These are phyloP conservation scores for Nicotiana attenuata DNA, from an alignment of 257 asterid genomes.

Conservation along the genomic window DNA sequence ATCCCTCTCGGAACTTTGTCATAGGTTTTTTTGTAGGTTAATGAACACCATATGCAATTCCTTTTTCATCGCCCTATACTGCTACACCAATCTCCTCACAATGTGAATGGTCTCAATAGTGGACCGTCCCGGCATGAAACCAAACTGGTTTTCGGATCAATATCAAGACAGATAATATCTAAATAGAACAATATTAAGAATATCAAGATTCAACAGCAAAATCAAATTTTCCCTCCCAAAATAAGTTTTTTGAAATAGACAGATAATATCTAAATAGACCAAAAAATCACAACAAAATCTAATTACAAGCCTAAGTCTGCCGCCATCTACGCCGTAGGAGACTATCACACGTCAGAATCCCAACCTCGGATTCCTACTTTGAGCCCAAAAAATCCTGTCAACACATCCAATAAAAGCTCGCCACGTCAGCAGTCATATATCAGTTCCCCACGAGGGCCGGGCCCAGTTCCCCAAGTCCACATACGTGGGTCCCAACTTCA, in stretches of 20 bases:
- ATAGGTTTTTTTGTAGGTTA: too few species aligned
- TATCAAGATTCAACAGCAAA: too few species aligned
- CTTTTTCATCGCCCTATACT: too few species aligned
- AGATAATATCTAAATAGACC: not conserved
- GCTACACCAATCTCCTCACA: too few species aligned
- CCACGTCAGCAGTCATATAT: not conserved
- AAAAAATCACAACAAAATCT: not conserved
- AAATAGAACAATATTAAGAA: too few species aligned
- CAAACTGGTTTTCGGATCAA: too few species aligned
- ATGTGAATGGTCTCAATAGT: too few species aligned
- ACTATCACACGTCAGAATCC: not conserved
- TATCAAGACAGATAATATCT: too few species aligned
- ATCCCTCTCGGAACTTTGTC: too few species aligned
- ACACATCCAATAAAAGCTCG: not conserved
- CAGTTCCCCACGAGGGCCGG: not conserved
- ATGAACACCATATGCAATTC: too few species aligned
- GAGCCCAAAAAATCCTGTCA: not conserved
- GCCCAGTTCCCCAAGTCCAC: not conserved
- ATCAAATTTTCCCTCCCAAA: too few species aligned
- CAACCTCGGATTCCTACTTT: constrained; percentile 2
- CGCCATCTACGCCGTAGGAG: not conserved
- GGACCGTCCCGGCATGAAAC: too few species aligned
- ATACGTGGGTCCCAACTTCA: not conserved
- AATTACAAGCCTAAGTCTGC: not conserved
- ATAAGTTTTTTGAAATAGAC: not conserved